These are phyloP conservation scores for Aspergillus sp. DNA, from an alignment of 2,329 filamentous ascomycete species.

Conservation along the genomic window DNA sequence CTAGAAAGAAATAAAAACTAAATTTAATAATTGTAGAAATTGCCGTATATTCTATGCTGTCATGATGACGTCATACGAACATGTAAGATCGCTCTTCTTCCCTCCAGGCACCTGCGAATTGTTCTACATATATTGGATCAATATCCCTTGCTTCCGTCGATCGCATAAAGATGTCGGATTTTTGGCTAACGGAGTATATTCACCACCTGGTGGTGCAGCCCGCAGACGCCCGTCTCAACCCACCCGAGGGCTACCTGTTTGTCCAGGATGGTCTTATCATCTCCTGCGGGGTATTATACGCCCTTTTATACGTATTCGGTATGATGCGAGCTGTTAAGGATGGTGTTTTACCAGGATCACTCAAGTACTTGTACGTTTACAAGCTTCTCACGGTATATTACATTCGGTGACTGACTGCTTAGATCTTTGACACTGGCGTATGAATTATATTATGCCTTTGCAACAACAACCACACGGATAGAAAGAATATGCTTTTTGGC, in stretches of 20 bases:
- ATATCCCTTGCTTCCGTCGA: no score
- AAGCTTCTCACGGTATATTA: no score
- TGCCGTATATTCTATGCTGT: neutral
- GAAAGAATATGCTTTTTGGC: slow-evolving; percentile 17
- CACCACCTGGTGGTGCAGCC: slow-evolving; percentile 21
- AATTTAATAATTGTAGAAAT: no score
- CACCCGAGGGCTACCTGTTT: slow-evolving; percentile 22
- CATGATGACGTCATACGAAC: no score
- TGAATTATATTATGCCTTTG: slow-evolving; percentile 20
- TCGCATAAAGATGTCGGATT: neutral
- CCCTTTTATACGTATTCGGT: slow-evolving; percentile 20
- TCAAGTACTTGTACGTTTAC: slow-evolving; percentile 15
- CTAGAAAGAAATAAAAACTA: no score
- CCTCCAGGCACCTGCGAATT: no score
- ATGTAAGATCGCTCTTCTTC: no score
- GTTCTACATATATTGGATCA: no score
- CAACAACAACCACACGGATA: slow-evolving; percentile 14
- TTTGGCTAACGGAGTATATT: neutral
- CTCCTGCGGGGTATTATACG: slow-evolving; percentile 20
- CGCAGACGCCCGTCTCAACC: slow-evolving; percentile 14
- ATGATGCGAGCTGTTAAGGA: slow-evolving; percentile 16
- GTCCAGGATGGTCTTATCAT: slow-evolving; percentile 24
- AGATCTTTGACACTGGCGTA: slow-evolving; percentile 21
- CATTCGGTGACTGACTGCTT: slow-evolving; percentile 9
- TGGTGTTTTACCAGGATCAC: neutral